Base-by-base conservation (phyloP, 768 basidiomycete genomes). In the Hygrophorus pudorinus region DNA sequence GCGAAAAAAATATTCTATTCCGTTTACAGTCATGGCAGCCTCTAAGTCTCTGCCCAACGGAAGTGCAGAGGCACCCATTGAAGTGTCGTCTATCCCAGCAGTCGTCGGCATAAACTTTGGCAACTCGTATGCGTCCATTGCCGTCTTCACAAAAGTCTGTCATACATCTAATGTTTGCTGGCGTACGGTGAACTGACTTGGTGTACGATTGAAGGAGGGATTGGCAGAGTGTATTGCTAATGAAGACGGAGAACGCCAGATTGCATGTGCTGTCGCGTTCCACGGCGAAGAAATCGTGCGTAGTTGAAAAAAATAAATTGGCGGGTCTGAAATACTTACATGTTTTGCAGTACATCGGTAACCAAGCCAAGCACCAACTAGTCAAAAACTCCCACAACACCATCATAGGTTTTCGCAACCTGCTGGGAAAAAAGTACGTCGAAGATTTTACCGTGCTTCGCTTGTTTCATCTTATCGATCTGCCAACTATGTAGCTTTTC, bases 181-280 rank as follows among this genome's bases (percentile, higher is more conserved):
- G 10, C n/a, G n/a, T n/a, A n/a, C 11, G 12, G 33, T 37, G 41
- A 39, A 38, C 32, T 45, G 24, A 38, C 36, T 44, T 35, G 44
- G 40, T 28, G 41, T 35, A 29, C 13, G 24, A 27, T 29, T 18
- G 16, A 28, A 93, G 90, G 91, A 96, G 64, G 88, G 88, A 10
- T 69, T 85, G 24, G 83, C 93, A 34, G 88, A 92, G 57, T 94
- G 89, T 59, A 97, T 98, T 48, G 96, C 93, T 4, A 98, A 97
- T 60, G 93, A 98, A 59, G 94, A 98, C 59, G 94, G 96, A 24
- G 94, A 97, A 59, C 83, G 96, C 27, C 94, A 99, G 67, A 98
- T 99, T 56, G 91, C 91, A 0, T 90, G 88, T 59, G 91, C 91
- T 20, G 70, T 98, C 44, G 78, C 92, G 0, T 98, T 94, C 61